Evolutionary conservation across 1,284 basidiomycete genomes (phyloP).

Genomic region (Ceratorhiza oryzae-sativae): DNA sequence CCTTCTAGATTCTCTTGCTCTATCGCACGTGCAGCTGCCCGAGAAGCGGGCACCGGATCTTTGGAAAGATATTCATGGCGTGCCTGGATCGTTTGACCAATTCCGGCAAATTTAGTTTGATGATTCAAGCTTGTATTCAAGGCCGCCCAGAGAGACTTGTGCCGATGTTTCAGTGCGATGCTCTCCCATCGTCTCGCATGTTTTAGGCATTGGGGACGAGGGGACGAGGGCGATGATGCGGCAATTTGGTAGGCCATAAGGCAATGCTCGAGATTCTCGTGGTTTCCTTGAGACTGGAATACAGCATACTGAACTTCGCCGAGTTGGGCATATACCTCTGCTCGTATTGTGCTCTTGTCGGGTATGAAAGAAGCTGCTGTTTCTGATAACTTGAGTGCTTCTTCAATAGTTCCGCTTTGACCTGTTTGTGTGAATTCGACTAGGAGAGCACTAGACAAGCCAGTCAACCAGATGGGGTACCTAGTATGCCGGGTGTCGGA

Average conservation of each 20-base stretch:
- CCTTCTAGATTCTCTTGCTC: slow-evolving; percentile 11
- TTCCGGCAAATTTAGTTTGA: slow-evolving; percentile 8
- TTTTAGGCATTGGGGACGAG: slow-evolving; percentile 6
- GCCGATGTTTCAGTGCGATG: slow-evolving; percentile 8
- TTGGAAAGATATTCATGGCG: slow-evolving; percentile 28
- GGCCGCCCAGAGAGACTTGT: slow-evolving; percentile 4
- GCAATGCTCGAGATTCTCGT: slow-evolving; percentile 1
- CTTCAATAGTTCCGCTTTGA: neutral
- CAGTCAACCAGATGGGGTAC: slow-evolving; percentile 17
- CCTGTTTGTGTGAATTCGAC: slow-evolving; percentile 7
- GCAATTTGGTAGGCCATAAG: slow-evolving; percentile 10
- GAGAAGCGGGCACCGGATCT: slow-evolving; percentile 11
- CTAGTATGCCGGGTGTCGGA: slow-evolving; percentile 6
- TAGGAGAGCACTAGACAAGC: neutral
- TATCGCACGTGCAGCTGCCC: slow-evolving; percentile 37
- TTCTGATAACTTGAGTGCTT: slow-evolving; percentile 2
- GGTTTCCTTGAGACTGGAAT: neutral
- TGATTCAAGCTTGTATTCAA: neutral
- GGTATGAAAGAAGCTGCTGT: slow-evolving; percentile 1
- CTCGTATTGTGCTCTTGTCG: neutral
- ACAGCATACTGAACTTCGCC: slow-evolving; percentile 11
- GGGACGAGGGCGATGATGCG: slow-evolving; percentile 6
- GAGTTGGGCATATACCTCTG: slow-evolving; percentile 20
- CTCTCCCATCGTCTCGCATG: slow-evolving; percentile 19
- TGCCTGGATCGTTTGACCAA: slow-evolving; percentile 1